Percentiles rank a stretch among this genome's conserved stretches.
Evolutionary conservation across 768 basidiomycete species (phyloP).

Genomic region (Galerina sulciceps): DNA sequence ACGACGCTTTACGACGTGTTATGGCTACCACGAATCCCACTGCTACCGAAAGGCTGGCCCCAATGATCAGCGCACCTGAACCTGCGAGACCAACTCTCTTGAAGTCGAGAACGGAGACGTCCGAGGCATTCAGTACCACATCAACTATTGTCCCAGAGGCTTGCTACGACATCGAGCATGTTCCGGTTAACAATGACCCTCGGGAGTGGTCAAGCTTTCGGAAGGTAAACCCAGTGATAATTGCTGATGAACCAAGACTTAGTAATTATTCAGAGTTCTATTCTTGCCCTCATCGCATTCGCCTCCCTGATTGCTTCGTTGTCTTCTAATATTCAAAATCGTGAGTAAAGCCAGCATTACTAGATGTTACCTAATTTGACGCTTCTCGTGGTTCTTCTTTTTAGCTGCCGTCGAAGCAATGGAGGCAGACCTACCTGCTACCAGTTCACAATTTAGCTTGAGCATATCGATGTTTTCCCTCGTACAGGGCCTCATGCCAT

Average conservation of each 20-base stretch:
- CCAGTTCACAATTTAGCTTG: conserved; percentile 64
- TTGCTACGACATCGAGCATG: conserved; percentile 51
- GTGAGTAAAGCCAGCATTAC: conserved; percentile 43
- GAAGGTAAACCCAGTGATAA: conserved; percentile 45
- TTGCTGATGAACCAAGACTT: neutral
- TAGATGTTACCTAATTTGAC: neutral
- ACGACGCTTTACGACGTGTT: neutral
- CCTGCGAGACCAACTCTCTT: neutral
- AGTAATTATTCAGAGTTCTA: conserved; percentile 37
- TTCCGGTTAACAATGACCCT: conserved; percentile 63
- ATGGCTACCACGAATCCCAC: neutral
- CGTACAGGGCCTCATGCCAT: conserved; percentile 68
- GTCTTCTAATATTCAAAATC: conserved; percentile 65
- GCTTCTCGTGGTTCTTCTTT: neutral
- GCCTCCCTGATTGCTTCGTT: conserved; percentile 65
- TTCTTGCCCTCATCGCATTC: conserved; percentile 49
- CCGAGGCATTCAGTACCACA: neutral
- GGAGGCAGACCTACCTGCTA: conserved; percentile 63
- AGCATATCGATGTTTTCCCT: conserved; percentile 73
- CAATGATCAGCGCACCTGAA: neutral
- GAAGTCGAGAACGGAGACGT: neutral
- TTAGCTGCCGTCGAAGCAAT: conserved; percentile 69
- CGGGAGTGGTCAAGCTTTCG: conserved; percentile 57
- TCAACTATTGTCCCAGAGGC: conserved; percentile 16
- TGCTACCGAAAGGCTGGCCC: neutral